Base-by-base conservation (phyloP, 495 filamentous ascomycete genomes). In the Margaritispora aquatica region DNA sequence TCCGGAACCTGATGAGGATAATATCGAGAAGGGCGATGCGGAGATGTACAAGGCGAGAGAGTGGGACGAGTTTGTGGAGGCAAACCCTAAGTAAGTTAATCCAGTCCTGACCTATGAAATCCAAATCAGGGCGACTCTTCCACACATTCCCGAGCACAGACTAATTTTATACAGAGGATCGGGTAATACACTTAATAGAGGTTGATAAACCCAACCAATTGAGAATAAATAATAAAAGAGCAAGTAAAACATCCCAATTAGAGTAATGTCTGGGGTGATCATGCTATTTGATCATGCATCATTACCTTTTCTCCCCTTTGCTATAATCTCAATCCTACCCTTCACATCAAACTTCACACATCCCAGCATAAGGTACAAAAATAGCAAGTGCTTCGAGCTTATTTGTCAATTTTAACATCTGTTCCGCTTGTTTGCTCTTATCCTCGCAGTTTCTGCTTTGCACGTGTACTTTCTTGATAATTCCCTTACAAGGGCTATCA, bases 51-150 rank as follows among this genome's bases (percentile, higher is more conserved):
- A 97, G 72, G 91, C 91, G 20, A 79, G 94, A 58, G 89, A 83
- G 52, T 98, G 94, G 94, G 94, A 98, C 73, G 95, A 97, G 71
- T 98, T 84, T 71, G 86, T 77, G 48, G 94, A 98, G 73, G 85
- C 83, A 2, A 98, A 98, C 71, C 88, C 91, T 1, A 88, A 84
- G 74, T 75, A 64, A 62, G 63, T 61, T 51, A 23, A n/a, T 63
- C 31, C 27, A 17, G n/a, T 38, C 23, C 29, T 15, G 29, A n/a
- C n/a, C 29, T 34, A 34, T 5, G 15, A 27, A 3, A 2, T 31
- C 26, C 5, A 54, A 15, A 15, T 34, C 29, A 15, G 15, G 7
- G 15, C 7, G 15, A 34, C 5, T 5, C 15, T 34, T 34, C 29
- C 5, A 15, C 29, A 34, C 5, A 7, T n/a, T 9, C 19, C 19